phyloP scores from a whole-genome alignment of 2,329 filamentous ascomycete genomes.

The Parafenestella ontariensis region DNA sequence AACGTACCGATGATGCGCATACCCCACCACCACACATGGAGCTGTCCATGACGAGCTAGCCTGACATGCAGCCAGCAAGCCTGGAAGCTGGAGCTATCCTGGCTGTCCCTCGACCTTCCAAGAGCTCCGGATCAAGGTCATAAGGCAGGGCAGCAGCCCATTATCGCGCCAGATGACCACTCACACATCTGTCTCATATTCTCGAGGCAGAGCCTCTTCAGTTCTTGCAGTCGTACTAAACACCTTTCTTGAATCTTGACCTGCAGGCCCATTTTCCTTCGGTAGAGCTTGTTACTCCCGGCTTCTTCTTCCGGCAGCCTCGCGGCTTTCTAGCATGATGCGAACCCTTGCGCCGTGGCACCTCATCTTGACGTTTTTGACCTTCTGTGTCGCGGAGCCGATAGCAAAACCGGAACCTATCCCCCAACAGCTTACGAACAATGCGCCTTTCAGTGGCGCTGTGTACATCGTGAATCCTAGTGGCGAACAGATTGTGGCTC shows the following conservation, averaged over 20 bases:
- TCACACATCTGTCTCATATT: slow-evolving; percentile 10
- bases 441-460: slow-evolving; percentile 50
- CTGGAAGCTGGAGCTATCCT: slow-evolving; percentile 37
- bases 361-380: slow-evolving; percentile 17
- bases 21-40: slow-evolving; percentile 26
- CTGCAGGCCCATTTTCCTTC: background rate
- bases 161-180: slow-evolving; percentile 18
- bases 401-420: slow-evolving; percentile 35
- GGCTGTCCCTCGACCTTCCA: slow-evolving; percentile 31
- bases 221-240: slow-evolving; percentile 18
- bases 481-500: slow-evolving; percentile 44
- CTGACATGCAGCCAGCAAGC: slow-evolving; percentile 34
- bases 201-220: slow-evolving; percentile 9
- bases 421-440: slow-evolving; percentile 41
- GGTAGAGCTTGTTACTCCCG: background rate
- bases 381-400: slow-evolving; percentile 29
- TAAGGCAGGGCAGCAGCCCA: slow-evolving; percentile 30
- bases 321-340: slow-evolving; percentile 19
- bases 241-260: background rate
- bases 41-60: slow-evolving; percentile 39
- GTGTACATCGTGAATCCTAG: slow-evolving; percentile 47
- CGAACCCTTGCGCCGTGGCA: slow-evolving; percentile 17
- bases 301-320: slow-evolving; percentile 3
- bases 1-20: slow-evolving; percentile 25
- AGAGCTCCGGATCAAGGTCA: slow-evolving; percentile 30